phyloP scores from a whole-genome alignment of 495 filamentous ascomycete species.

The Thermochaetoides thermophila region DNA sequence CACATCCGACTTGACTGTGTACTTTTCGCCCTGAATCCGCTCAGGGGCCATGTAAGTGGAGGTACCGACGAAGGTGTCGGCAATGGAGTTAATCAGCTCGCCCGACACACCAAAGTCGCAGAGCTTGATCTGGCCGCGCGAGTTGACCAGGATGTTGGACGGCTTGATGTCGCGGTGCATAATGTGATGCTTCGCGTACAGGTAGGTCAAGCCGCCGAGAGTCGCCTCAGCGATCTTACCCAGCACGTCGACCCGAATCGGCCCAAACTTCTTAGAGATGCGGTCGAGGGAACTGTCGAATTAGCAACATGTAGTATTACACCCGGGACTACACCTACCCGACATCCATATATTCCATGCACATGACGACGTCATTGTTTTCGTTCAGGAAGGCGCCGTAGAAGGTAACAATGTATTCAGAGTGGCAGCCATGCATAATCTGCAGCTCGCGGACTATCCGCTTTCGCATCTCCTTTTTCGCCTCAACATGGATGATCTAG shows the following conservation, averaged over 20 bases:
- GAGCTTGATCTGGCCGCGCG: slow-evolving; percentile 83
- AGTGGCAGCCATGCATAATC: slow-evolving; percentile 97
- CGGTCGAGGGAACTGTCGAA: slow-evolving; percentile 69
- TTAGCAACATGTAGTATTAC: neutral
- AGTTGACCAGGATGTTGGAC: slow-evolving; percentile 92
- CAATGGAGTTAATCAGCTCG: slow-evolving; percentile 91
- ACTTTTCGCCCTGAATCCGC: slow-evolving; percentile 88
- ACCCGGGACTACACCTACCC: slow-evolving; percentile 47
- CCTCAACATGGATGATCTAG: slow-evolving; percentile 95
- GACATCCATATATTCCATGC: slow-evolving; percentile 99
- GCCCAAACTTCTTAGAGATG: slow-evolving; percentile 87
- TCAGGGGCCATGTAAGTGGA: slow-evolving; percentile 99
- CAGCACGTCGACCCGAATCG: slow-evolving; percentile 90
- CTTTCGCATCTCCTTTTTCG: slow-evolving; percentile 89
- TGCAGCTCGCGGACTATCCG: slow-evolving; percentile 91
- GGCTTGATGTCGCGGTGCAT: slow-evolving; percentile 99
- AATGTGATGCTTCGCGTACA: slow-evolving; percentile 87
- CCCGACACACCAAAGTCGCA: slow-evolving; percentile 97
- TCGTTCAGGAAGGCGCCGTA: slow-evolving; percentile 96
- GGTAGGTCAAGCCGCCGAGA: slow-evolving; percentile 84
- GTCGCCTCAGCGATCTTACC: slow-evolving; percentile 98
- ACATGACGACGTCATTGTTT: slow-evolving; percentile 92
- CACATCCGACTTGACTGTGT: slow-evolving; percentile 95
- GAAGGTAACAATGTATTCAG: slow-evolving; percentile 89
- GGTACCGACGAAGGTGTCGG: slow-evolving; percentile 94